Evolutionary conservation across 805 yeast species (phyloP), one percentile per base, ranked within the genome.

Genomic region (Metschnikowia similis): DNA sequence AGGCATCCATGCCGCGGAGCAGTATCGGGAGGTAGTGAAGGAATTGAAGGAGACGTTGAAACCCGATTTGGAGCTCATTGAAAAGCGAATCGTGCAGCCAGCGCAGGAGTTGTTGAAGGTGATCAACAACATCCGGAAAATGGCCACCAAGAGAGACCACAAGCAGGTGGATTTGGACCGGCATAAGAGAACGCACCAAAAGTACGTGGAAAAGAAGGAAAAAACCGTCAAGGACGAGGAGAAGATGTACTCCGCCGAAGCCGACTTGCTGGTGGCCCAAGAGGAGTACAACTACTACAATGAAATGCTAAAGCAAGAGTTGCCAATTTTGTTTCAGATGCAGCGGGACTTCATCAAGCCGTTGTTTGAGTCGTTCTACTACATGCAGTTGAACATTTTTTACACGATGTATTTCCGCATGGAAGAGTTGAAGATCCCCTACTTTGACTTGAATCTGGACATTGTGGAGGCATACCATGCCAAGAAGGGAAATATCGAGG

Each of bases 381-480:
- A 83, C 77, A 94, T 94, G 98, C 99, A 94, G 74, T 80, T 94
- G 75, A 94, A 94, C 74, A 89, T 94, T 50, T 94, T 91, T 69
- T 94, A 94, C 77, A 90, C 97, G 1, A 75, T 94, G 54, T 91
- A 88, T 74, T 85, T 80, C 64, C 81, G 87, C 61, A 88, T 92
- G 89, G 96, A 92, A 71, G 96, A 89, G 65, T 84, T 92, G 87
- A 90, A 94, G 72, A 94, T 94, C 57, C 97, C 97, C 13, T 94
- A 94, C 71, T 94, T 94, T 69, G 96, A 94, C 66, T 75, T 94
- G 64, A 75, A 81, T 45, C 77, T 87, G 41, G 98, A 90, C 65
- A 87, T 94, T 55, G 76, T 87, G 48, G 92, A 87, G 65, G 85
- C 91, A 3, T 94, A 85, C 70, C 69, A 66, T 31, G 76, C 75